Evolutionary conservation across 495 filamentous ascomycete genomes (phyloP).

Genomic region (Jackrogersella multiformis): DNA sequence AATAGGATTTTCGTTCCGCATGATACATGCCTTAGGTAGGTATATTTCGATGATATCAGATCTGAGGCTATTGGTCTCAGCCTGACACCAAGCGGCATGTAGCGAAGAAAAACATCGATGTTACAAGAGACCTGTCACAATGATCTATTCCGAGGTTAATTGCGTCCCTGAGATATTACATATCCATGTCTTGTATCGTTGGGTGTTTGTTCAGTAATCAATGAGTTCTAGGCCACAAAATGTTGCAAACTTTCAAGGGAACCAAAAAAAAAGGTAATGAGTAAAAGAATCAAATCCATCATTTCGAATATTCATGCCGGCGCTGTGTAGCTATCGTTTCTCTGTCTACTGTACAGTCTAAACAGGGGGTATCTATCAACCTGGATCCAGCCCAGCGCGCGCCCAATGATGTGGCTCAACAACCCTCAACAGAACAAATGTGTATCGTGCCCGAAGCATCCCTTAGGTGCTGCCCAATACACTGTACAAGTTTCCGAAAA

Average conservation of each 20-base stretch:
- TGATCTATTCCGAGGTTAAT: slow-evolving; percentile 13
- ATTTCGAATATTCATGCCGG: slow-evolving; percentile 46
- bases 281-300: slow-evolving; percentile 44
- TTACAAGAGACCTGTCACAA: slow-evolving; percentile 35
- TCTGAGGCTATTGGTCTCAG: slow-evolving; percentile 21
- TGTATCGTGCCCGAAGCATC: slow-evolving; percentile 41
- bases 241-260: neutral
- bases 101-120: slow-evolving; percentile 1
- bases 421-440: slow-evolving; percentile 46
- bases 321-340: slow-evolving; percentile 56
- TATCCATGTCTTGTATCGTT: neutral
- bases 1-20: slow-evolving; percentile 21
- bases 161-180: neutral
- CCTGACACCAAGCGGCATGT: neutral
- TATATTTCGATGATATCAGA: slow-evolving; percentile 8
- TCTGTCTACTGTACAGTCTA: slow-evolving; percentile 60
- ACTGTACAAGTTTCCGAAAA: slow-evolving; percentile 46
- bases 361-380: slow-evolving; percentile 57
- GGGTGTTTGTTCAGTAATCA: slow-evolving; percentile 14
- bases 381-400: slow-evolving; percentile 59
- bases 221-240: neutral
- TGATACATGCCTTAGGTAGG: no score
- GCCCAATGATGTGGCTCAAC: slow-evolving; percentile 46
- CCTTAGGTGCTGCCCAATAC: slow-evolving; percentile 41
- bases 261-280: neutral